Evolutionary conservation across 495 filamentous ascomycete genomes (phyloP), one percentile per base, ranked within the genome.

Genomic region (Hypomontagnella monticulosa): DNA sequence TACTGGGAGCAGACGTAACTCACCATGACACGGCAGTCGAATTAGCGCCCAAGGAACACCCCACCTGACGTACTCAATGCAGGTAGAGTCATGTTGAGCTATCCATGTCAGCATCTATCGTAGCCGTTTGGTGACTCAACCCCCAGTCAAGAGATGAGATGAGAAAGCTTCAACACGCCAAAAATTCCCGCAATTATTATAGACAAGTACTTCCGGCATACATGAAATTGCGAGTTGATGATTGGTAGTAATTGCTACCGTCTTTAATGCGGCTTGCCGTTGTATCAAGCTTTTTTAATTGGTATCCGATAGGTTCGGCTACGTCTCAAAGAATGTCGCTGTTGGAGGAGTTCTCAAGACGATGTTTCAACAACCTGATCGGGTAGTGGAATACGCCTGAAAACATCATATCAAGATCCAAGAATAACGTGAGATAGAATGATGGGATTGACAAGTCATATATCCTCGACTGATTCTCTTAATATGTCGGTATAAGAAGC

Each of bases 161-260:
- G 20, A 11, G 20, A 38, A n/a, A 34, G 23, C 11, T 32, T 38
- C 37, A 30, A 23, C 46, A 50, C 15, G 48, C 19, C 18, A 18
- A 54, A 56, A 68, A 63, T 68, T 68, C 48, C 59, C 65, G 53
- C 65, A 62, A 18, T 58, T 15, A 59, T 59, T 23, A 15, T 14
- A 49, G 16, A 34, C 32, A 42, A 8, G 16, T 36, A 53, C 32
- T 15, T 41, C 6, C 12, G 34, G 19, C 4, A 37, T 14, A 9
- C 14, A 4, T 48, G 10, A 44, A 30, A 10, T 14, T 34, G 38
- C 27, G 14, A 42, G 18, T 40, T 40, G 42, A 38, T 50, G 43
- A 36, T n/a, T 54, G 62, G 49, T 51, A 48, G 56, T 32, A 55
- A 56, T 66, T 56, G 4, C 41, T 38, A 30, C 56, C 43, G 16